phyloP scores from a whole-genome alignment of 1,284 basidiomycete genomes.

The Pyrrhoderma lamaoense region DNA sequence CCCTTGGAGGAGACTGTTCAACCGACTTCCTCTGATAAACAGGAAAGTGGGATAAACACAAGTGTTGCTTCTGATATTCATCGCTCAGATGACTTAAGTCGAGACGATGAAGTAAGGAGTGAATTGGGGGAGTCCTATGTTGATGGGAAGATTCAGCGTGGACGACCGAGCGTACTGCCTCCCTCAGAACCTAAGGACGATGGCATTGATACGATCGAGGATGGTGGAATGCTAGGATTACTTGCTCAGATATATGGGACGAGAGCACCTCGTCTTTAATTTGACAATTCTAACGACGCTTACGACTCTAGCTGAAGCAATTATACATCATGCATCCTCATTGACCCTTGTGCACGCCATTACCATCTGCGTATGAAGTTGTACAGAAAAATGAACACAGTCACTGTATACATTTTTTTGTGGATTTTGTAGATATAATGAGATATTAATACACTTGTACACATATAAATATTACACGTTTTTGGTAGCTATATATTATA shows the following conservation, averaged over 20 bases:
- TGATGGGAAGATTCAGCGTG: slow-evolving; percentile 35
- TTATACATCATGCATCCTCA: not conserved
- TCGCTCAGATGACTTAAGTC: slow-evolving; percentile 39
- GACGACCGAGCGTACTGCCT: slow-evolving; percentile 12
- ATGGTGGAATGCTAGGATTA: slow-evolving; percentile 64
- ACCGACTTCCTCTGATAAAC: not conserved
- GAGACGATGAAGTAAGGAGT: slow-evolving; percentile 51
- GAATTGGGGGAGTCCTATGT: slow-evolving; percentile 68
- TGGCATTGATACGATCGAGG: slow-evolving; percentile 49
- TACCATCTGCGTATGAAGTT: too few relatives aligned
- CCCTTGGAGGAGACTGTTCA: slow-evolving; percentile 16
- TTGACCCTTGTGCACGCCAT: too few relatives aligned
- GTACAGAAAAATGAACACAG: too few relatives aligned
- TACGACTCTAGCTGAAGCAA: not conserved
- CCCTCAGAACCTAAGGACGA: slow-evolving; percentile 36
- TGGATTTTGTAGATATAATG: not conserved
- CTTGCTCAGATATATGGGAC: slow-evolving; percentile 73
- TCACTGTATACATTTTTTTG: too few relatives aligned
- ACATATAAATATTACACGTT: not conserved
- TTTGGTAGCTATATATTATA: not conserved
- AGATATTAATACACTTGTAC: not conserved
- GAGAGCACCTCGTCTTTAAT: slow-evolving; percentile 30
- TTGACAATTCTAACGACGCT: not conserved
- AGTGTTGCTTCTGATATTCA: slow-evolving; percentile 24
- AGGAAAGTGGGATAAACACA: slow-evolving; percentile 17